Conservation (phyloP, 108 stramenopile genomes). For the Skeletonema potamos region DNA sequence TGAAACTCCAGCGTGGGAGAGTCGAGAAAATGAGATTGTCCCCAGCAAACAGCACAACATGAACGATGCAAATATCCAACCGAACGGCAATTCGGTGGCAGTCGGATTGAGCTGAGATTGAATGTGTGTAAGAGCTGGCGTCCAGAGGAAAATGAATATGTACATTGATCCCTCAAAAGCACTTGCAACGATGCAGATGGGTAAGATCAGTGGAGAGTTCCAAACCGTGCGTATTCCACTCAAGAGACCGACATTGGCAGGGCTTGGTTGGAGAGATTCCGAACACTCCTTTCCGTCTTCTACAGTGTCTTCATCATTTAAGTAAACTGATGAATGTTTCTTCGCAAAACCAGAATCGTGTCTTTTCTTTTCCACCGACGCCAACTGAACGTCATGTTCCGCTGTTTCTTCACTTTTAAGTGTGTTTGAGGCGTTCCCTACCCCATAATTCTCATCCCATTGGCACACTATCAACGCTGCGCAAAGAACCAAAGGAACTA, state of each 20-base stretch:
- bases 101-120: constrained; percentile 12
- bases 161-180: constrained; percentile 92
- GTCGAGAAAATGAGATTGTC: constrained; percentile 73
- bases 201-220: constrained; percentile 62
- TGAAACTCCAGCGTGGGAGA: constrained; percentile 52
- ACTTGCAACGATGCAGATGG: constrained; percentile 82
- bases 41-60: constrained; percentile 96
- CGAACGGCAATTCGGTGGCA: constrained; percentile 88
- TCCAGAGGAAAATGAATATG: constrained; percentile 97
- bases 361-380: background rate
- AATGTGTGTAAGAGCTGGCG: constrained; percentile 75
- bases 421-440: background rate
- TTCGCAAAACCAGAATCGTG: constrained; percentile 6
- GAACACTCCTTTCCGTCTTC: background rate
- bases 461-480: constrained; percentile 51
- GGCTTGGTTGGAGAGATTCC: background rate
- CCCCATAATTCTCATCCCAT: constrained; percentile 98
- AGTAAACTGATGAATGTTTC: constrained; percentile 19
- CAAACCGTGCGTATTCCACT: constrained; percentile 61
- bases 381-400: background rate
- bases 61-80: constrained; percentile 92
- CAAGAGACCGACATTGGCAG: constrained; percentile 34
- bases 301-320: constrained; percentile 2
- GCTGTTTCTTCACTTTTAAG: background rate
- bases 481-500: constrained; percentile 74